phyloP scores from a whole-genome alignment of 768 basidiomycete genomes.

The Xanthoconium purpureum region DNA sequence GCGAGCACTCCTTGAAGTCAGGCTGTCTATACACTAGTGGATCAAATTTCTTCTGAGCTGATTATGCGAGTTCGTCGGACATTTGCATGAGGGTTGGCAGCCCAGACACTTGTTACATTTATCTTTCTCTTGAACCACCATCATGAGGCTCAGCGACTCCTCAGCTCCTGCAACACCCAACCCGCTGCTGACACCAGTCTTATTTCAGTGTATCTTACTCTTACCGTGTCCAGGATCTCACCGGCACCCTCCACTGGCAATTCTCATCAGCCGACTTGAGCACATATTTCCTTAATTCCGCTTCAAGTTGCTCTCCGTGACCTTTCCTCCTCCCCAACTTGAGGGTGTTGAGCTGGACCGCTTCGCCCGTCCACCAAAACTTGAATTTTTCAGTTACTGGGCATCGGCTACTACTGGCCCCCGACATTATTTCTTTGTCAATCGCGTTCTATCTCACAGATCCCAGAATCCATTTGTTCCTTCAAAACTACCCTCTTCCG shows the following conservation, averaged over 20 bases:
- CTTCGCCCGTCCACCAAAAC: too few relatives aligned
- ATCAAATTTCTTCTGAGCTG: too few relatives aligned
- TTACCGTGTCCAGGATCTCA: not conserved
- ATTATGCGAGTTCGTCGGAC: too few relatives aligned
- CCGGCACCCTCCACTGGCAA: too few relatives aligned
- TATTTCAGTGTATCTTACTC: not conserved
- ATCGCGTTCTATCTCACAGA: not conserved
- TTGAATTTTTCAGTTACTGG: not conserved
- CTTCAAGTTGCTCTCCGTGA: not conserved
- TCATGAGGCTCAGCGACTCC: too few relatives aligned
- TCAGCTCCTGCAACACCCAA: not conserved
- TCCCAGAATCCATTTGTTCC: not conserved
- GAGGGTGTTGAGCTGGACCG: not conserved
- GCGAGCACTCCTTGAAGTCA: not conserved
- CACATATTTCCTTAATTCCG: not conserved
- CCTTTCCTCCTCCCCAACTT: not conserved
- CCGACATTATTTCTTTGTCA: not conserved
- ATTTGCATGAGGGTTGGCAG: too few relatives aligned
- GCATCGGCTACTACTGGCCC: not conserved
- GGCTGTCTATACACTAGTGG: too few relatives aligned
- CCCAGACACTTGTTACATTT: too few relatives aligned
- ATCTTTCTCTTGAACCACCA: too few relatives aligned
- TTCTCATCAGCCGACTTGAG: fast-evolving
- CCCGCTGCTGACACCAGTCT: not conserved
- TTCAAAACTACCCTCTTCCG: not conserved